phyloP scores from a whole-genome alignment of 176 grass and related monocot species.

The Bolboschoenus planiculmis region DNA sequence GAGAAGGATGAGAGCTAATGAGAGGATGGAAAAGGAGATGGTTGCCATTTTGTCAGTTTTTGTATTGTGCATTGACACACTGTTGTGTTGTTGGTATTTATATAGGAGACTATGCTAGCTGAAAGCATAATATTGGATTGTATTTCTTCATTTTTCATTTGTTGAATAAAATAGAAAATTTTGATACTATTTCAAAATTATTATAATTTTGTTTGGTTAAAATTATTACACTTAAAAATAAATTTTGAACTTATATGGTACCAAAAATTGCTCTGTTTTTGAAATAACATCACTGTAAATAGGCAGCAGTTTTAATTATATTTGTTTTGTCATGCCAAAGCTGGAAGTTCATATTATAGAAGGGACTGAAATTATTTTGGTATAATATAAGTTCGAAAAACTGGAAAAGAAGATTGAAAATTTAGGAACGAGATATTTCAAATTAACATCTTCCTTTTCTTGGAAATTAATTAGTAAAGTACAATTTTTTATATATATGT shows the following conservation, averaged over 20 bases:
- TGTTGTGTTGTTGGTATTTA: constrained; percentile 5
- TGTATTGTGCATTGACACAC: neutral
- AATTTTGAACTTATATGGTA: neutral
- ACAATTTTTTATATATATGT: neutral
- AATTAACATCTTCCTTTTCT: neutral
- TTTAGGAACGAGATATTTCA: neutral
- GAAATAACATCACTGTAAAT: neutral
- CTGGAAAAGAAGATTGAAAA: neutral
- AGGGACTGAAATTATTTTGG: neutral
- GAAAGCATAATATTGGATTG: neutral
- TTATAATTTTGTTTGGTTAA: neutral
- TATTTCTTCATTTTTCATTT: neutral
- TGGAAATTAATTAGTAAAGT: neutral
- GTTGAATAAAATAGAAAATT: neutral
- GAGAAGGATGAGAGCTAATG: constrained; percentile 19
- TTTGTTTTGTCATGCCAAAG: neutral
- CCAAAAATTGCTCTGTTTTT: neutral
- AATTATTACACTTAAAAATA: neutral
- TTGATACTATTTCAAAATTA: neutral
- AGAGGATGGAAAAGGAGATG: constrained; percentile 1
- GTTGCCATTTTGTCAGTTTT: neutral
- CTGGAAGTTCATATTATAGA: neutral
- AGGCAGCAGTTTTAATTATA: neutral
- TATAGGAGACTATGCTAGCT: neutral
- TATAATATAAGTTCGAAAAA: neutral